Evolutionary conservation across 2,329 filamentous ascomycete genomes (phyloP), one percentile per base, ranked within the genome.

Genomic region (Cordyceps fumosorosea): DNA sequence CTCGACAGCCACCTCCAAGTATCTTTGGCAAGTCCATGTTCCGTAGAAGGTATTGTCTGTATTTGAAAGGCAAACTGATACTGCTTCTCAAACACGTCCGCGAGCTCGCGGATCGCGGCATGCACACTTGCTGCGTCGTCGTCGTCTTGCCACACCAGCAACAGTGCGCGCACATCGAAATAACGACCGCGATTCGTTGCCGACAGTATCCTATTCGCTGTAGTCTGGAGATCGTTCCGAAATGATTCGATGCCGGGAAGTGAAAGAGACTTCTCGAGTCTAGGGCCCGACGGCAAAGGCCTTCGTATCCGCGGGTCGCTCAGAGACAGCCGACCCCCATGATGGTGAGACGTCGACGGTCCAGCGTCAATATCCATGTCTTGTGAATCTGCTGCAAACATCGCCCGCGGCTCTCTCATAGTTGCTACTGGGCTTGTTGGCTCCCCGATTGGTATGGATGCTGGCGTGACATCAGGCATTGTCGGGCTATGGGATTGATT

Each of bases 91-190:
- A 85, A 75, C 8, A 84, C 77, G 7, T 77, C 75, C 44, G 75
- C 78, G 26, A 86, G 71, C 22, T 84, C 81, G 14, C 77, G 70
- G 29, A 81, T 72, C 0, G 78, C 75, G 3, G 68, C 70, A 29
- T 73, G 72, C 12, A 81, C 78, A 10, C 69, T 65, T n/a, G 67
- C 66, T 24, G 68, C 68, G 14, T 82, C 77, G 14, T 80, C 75
- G 56, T 85, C 83, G 45, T 84, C 81, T 62, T 83, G 77, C 83
- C 83, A 86, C 62, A 78, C 76, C 5, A 85, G 70, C n/a, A 85
- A 68, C n/a, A 85, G 75, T 2, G 73, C 81, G 57, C 80, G 77
- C 3, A 79, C 82, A n/a, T 74, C 73, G 48, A 74, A 80, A 66
- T 86, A 86, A 14, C 83, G 80, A 63, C 78, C 79, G 50, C 81